Evolutionary conservation across 495 filamentous ascomycete genomes (phyloP), one percentile per base, ranked within the genome.

Genomic region (Lophiostoma macrostomum): DNA sequence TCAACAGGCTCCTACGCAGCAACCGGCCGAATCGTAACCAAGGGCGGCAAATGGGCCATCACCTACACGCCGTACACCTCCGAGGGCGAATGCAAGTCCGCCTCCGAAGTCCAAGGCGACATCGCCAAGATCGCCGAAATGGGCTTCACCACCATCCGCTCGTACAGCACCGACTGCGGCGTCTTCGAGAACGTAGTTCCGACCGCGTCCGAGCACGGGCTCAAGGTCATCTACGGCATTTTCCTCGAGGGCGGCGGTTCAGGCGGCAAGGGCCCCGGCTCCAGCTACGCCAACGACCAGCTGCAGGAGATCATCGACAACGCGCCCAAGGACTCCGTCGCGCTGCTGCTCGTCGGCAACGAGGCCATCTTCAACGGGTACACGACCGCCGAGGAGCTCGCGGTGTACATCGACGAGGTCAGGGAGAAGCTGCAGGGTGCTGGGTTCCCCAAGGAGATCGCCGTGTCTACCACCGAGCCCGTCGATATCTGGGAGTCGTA

Each of bases 111-210:
- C 64, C 46, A 70, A 49, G 44, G 56, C 35, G 88, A 96, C 63
- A 78, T 96, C 60, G 70, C 75, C 41, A 55, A 68, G 48, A 94
- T 96, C 63, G 77, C 81, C 54, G 28, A 60, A 32, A 82, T 84
- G 67, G 90, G 89, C 55, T 93, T 96, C 81, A 75, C 73, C 58
- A 77, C 82, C 51, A 69, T 97, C 70, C 91, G 91, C 70, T 74
- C 95, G 70, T 96, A 97, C 83, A 86, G 83, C 54, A 87, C 90
- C 61, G 91, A 95, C 80, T 97, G 91, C 79, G 76, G 74, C 68
- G 81, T 80, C 54, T 88, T 96, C 32, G 67, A 80, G 69, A 84
- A 76, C 68, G 82, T 95, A 50, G 87, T 86, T 55, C 67, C 72
- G 12, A 83, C 87, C 49, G 80, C 77, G 66, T 64, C 72, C 41